Percentiles rank a stretch among this genome's conserved stretches.
Conservation (phyloP, 1,284 basidiomycete species). For the Heterobasidion irregulare region DNA sequence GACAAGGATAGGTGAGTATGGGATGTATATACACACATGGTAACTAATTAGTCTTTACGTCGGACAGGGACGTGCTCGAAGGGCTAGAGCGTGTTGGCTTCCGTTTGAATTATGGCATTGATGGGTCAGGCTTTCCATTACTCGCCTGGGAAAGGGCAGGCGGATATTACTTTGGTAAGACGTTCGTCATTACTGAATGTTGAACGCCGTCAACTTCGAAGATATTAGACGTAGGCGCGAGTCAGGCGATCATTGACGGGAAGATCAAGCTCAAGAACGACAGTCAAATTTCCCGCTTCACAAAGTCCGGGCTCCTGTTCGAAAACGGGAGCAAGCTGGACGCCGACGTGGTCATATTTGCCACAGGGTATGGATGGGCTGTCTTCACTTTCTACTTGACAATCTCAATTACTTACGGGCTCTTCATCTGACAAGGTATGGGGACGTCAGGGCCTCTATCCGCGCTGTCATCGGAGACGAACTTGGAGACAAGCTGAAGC, state of each 20-base stretch:
- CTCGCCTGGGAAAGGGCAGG: conserved; percentile 29
- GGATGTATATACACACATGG: not conserved
- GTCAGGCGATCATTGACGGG: conserved; percentile 56
- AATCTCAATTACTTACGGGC: not conserved
- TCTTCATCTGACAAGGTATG: conserved; percentile 24
- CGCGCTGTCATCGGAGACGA: conserved; percentile 39
- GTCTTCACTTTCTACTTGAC: conserved; percentile 12
- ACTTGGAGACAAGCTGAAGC: conserved; percentile 33
- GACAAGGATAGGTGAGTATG: conserved; percentile 10
- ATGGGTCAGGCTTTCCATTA: conserved; percentile 43
- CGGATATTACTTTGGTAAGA: conserved; percentile 34
- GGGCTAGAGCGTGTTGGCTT: conserved; percentile 55
- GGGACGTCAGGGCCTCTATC: conserved; percentile 29
- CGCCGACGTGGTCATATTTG: conserved; percentile 64
- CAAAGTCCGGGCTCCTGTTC: conserved; percentile 50
- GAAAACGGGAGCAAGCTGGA: conserved; percentile 54
- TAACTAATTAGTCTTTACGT: not conserved
- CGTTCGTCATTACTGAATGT: not conserved
- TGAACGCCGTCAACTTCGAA: not conserved
- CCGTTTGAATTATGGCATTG: conserved; percentile 42
- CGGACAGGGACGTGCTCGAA: conserved; percentile 39
- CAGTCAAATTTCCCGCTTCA: conserved; percentile 44
- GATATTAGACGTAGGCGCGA: conserved; percentile 48
- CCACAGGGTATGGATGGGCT: conserved; percentile 42
- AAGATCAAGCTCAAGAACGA: conserved; percentile 73